These are phyloP conservation scores for Melaleuca quinquenervia DNA, from an alignment of 345 rosid species.

Conservation along the genomic window DNA sequence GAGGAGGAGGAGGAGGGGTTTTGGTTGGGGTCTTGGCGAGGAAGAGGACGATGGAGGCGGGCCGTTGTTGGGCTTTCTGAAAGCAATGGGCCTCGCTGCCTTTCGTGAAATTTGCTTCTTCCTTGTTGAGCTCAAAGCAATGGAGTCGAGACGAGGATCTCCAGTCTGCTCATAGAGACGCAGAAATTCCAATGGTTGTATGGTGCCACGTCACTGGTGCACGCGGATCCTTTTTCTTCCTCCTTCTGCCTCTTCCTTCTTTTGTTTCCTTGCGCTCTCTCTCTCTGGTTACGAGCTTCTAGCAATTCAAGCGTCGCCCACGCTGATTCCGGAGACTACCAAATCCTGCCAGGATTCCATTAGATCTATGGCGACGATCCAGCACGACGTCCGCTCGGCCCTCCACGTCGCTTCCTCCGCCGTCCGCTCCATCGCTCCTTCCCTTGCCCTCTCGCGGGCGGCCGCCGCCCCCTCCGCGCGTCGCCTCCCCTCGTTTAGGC, in stretches of 20 bases:
- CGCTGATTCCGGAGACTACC: not conserved
- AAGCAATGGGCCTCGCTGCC: not conserved
- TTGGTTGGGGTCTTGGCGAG: not conserved
- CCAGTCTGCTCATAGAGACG: not conserved
- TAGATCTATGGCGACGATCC: constrained; percentile 3
- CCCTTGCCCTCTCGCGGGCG: not conserved
- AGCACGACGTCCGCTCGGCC: constrained; percentile 42
- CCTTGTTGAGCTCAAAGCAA: not conserved
- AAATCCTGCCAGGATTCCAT: no score
- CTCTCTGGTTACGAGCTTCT: not conserved
- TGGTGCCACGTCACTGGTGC: not conserved
- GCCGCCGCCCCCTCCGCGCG: not conserved
- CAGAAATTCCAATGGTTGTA: not conserved
- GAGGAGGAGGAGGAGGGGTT: not conserved
- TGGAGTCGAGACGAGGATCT: not conserved
- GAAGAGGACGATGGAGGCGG: not conserved
- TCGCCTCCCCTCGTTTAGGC: not conserved
- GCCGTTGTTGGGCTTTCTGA: not conserved
- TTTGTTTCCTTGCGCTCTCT: not conserved
- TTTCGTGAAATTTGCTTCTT: not conserved
- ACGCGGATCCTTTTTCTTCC: not conserved
- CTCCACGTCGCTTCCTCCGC: constrained; percentile 30
- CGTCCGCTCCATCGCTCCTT: constrained; percentile 11
- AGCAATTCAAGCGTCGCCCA: not conserved
- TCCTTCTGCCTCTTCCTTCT: not conserved